phyloP scores from a whole-genome alignment of 2,329 filamentous ascomycete species.

The Leptographium radiaticola region DNA sequence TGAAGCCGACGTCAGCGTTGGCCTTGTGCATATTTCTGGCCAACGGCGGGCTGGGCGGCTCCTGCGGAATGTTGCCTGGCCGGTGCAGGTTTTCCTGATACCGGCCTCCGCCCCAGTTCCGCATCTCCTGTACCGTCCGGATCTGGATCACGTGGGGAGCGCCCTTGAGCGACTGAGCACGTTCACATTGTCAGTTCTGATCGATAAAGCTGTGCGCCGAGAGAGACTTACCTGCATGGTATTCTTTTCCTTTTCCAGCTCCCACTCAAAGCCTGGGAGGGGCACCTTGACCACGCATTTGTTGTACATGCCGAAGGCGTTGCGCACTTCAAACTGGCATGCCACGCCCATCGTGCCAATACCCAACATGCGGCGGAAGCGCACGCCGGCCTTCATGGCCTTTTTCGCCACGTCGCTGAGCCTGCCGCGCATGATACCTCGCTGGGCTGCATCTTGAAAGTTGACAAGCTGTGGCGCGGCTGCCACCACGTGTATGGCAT shows the following conservation, averaged over 20 bases:
- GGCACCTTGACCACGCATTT: conserved; percentile 9
- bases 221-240: not conserved
- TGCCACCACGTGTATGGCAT: no score
- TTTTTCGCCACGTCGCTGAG: not conserved
- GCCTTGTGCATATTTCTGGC: not conserved
- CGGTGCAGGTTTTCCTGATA: not conserved
- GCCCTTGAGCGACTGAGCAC: not conserved
- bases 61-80: not conserved
- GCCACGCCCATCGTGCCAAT: conserved; percentile 9
- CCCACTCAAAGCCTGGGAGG: not conserved
- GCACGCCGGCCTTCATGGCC: conserved; percentile 3
- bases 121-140: conserved; percentile 2
- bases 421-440: no score
- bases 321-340: conserved; percentile 8
- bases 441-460: no score
- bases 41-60: not conserved
- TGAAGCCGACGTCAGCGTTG: not conserved
- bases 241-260: not conserved
- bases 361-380: conserved; percentile 7
- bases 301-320: conserved; percentile 1
- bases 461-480: no score
- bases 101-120: not conserved
- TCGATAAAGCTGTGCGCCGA: no score
- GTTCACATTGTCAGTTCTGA: not conserved
- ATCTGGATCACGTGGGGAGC: conserved; percentile 6